Evolutionary conservation across 176 grass and related monocot genomes (phyloP), one percentile per base, ranked within the genome.

Genomic region (Leersia perrieri): DNA sequence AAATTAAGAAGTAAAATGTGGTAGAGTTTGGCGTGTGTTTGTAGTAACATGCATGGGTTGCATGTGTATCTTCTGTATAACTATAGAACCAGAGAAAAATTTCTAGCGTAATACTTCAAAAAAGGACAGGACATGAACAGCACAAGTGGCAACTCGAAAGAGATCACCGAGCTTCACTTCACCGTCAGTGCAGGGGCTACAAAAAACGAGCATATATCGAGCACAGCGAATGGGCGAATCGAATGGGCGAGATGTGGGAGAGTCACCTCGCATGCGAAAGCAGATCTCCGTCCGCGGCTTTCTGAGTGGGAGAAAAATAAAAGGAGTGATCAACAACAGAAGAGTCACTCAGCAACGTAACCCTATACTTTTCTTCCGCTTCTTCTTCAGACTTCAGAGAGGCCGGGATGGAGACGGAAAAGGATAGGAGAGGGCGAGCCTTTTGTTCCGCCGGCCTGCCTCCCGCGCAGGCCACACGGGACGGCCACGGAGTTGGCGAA

Each of bases 401-500:
- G 10, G 31, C 38, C 11, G 7, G 1, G 11, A 23, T 11, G n/a
- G 53, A 58, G n/a, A 25, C 0, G 53, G 53, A 58, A 23, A n/a
- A 9, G n/a, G 16, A 22, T 5, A 18, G n/a, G 35, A 3, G 51
- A 57, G 51, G 25, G 53, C 53, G 53, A 58, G n/a, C 53, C 3
- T 10, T 58, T 58, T 53, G 22, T 53, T 53, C 47, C 49, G 47
- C 18, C 30, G 18, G 60, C 51, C 12, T 70, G 78, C 16, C 25
- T 63, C 80, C 75, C 80, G 68, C 68, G 1, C 16, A 23, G 68
- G 80, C 85, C 85, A 87, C 85, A 55, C 73, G 38, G 31, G 32
- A 18, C 15, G 25, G 32, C 47, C 25, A 32, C 5, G 65, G 33
- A 26, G 65, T 27, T 18, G n/a, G n/a, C 35, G 18, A 22, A 16